These are phyloP conservation scores for Fulvia fulva DNA, from an alignment of 2,329 filamentous ascomycete genomes.

Conservation along the genomic window DNA sequence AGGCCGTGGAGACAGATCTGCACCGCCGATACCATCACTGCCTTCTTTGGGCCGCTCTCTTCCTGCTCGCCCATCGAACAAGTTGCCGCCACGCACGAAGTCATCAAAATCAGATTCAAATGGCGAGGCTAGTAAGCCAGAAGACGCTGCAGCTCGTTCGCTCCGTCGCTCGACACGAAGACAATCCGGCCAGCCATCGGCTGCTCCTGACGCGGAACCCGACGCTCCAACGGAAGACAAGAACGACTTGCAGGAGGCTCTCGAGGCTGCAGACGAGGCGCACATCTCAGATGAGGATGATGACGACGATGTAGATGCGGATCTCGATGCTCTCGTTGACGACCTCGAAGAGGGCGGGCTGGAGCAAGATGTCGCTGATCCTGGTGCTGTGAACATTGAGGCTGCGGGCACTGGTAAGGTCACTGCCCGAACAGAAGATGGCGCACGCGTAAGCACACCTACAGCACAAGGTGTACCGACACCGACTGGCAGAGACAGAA, in stretches of 20 bases:
- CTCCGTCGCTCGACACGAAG: slow-evolving; percentile 33
- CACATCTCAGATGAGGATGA: slow-evolving; percentile 70
- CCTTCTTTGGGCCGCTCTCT: slow-evolving; percentile 32
- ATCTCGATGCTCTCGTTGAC: slow-evolving; percentile 83
- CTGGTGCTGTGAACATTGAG: slow-evolving; percentile 87
- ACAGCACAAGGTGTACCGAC: slow-evolving; percentile 44
- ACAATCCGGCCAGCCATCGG: slow-evolving; percentile 28
- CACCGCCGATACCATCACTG: slow-evolving; percentile 33
- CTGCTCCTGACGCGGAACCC: slow-evolving; percentile 30
- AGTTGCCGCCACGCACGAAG: slow-evolving; percentile 23
- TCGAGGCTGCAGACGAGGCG: slow-evolving; percentile 92
- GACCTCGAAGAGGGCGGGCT: slow-evolving; percentile 79
- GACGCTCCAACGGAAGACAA: slow-evolving; percentile 39
- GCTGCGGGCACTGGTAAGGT: slow-evolving; percentile 81
- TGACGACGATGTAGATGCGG: slow-evolving; percentile 47
- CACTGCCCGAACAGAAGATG: slow-evolving; percentile 87
- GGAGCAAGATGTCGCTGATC: slow-evolving; percentile 70
- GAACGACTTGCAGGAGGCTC: slow-evolving; percentile 61
- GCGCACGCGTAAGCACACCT: slow-evolving; percentile 79
- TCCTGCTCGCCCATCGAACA: slow-evolving; percentile 24
- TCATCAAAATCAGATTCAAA: slow-evolving; percentile 24
- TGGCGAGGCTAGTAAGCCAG: slow-evolving; percentile 15
- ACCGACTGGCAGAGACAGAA: slow-evolving; percentile 27
- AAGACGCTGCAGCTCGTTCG: slow-evolving; percentile 19
- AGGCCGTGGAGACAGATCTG: slow-evolving; percentile 44